Base-by-base conservation (phyloP, 1,139 yeast genomes). In the Meyerozyma carpophila region DNA sequence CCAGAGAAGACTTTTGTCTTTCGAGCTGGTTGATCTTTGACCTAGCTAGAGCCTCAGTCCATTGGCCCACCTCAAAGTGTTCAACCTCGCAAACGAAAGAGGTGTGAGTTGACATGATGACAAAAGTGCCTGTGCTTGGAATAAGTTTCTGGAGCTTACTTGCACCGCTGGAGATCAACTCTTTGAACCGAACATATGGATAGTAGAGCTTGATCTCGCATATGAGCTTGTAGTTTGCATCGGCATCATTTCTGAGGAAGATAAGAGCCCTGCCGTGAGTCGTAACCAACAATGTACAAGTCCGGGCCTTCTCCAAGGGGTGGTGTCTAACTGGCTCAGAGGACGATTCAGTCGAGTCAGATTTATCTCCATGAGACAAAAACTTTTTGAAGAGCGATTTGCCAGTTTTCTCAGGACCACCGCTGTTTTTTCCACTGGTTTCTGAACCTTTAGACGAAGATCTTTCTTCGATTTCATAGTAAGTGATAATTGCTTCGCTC, bases 21-120 rank as follows among this genome's bases (percentile, higher is more conserved):
- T 81, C 84, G 44, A 63, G 64, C 48, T 75, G 78, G 47, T 67
- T 65, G 6, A 63, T 50, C 51, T 81, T 75, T 0, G 83, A 59
- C 47, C 66, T 74, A 4, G 79, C 78, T 38, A 82, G 62, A 0
- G 75, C 58, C 41, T 73, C 77, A 0, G 86, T 80, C 87, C 87
- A 82, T 14, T 64, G 58, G 28, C 68, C 63, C 0, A 81, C 68
- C 37, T 79, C 84, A 39, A 57, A 63, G 48, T 73, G 77, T 40
- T 78, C 81, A n/a, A 75, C 82, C 53, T 81, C 85, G 61, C 79
- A 77, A 3, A 73, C 68, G 49, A 77, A 70, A 0, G 84, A 69
- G 3, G 75, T 65, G 6, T 58, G 61, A 32, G 58, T 57, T 0
- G 84, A 77, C 45, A 70, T 70, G 31, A 82, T 71, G 0, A 81